A percentile compares a stretch with the other conserved stretches of the same genome.
phyloP scores from a whole-genome alignment of 1,284 basidiomycete species.

The Inonotus obliquus region DNA sequence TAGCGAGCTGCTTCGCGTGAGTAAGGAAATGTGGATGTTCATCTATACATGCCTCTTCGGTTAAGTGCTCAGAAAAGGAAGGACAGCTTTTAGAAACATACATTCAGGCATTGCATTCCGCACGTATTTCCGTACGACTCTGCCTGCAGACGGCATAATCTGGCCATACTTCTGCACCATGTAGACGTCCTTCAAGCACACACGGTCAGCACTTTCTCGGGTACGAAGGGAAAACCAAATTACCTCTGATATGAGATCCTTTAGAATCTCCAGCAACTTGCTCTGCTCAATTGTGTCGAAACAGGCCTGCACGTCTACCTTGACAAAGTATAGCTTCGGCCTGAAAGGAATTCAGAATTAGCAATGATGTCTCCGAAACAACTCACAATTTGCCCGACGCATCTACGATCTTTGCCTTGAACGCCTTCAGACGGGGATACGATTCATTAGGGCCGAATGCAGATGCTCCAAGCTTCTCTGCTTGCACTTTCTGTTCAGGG shows the following conservation, averaged over 20 bases:
- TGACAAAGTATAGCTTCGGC: conserved; percentile 89
- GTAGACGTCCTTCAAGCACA: conserved; percentile 50
- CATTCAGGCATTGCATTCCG: conserved; percentile 67
- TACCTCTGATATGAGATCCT: conserved; percentile 71
- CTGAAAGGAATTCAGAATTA: conserved; percentile 36
- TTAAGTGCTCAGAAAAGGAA: neutral
- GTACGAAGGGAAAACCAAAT: neutral
- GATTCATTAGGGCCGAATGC: conserved; percentile 83
- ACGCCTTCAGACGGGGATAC: conserved; percentile 66
- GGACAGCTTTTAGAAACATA: conserved; percentile 24
- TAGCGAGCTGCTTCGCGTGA: conserved; percentile 63
- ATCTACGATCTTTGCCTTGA: conserved; percentile 54
- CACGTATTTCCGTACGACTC: conserved; percentile 50
- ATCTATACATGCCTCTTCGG: conserved; percentile 35
- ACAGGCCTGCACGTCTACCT: conserved; percentile 92
- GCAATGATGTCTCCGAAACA: neutral
- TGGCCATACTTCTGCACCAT: conserved; percentile 63
- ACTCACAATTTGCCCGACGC: conserved; percentile 52
- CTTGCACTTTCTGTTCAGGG: conserved; percentile 52
- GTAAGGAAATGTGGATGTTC: conserved; percentile 71
- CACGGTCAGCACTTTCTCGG: neutral
- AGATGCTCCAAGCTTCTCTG: conserved; percentile 68
- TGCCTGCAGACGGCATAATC: conserved; percentile 46
- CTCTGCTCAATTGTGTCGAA: conserved; percentile 96
- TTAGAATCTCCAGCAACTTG: conserved; percentile 77